phyloP scores from a whole-genome alignment of 2,329 filamentous ascomycete genomes.

The Metarhizium guizhouense region DNA sequence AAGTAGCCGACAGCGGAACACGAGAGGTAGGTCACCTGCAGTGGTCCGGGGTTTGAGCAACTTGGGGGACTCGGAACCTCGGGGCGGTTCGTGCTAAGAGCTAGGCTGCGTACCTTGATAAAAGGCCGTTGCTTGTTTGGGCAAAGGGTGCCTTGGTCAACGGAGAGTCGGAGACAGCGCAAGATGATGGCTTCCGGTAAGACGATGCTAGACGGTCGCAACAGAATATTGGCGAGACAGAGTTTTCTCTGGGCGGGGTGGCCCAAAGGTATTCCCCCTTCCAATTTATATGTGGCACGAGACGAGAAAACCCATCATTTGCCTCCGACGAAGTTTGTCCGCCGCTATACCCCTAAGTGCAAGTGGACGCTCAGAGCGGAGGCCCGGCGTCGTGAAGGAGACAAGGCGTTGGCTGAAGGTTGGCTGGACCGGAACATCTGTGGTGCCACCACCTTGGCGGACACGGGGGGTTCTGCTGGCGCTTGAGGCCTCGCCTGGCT shows the following conservation, averaged over 20 bases:
- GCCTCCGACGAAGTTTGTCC: slow-evolving; percentile 7
- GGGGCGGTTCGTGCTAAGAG: background rate
- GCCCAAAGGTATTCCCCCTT: slow-evolving; percentile 1
- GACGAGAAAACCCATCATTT: slow-evolving; percentile 3
- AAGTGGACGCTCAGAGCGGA: slow-evolving; percentile 34
- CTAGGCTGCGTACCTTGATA: background rate
- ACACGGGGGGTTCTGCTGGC: background rate
- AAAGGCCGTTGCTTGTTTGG: slow-evolving; percentile 6
- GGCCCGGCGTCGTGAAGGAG: slow-evolving; percentile 7
- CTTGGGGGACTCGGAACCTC: background rate
- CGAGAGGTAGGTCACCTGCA: background rate
- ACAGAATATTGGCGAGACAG: background rate
- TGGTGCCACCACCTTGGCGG: slow-evolving; percentile 9
- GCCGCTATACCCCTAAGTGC: slow-evolving; percentile 49
- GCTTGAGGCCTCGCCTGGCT: background rate
- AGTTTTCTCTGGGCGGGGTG: slow-evolving; percentile 1
- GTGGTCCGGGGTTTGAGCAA: background rate
- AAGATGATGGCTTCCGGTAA: background rate
- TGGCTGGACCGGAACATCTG: slow-evolving; percentile 6
- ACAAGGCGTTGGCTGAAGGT: slow-evolving; percentile 7
- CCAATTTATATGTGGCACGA: slow-evolving; percentile 5
- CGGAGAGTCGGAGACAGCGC: background rate
- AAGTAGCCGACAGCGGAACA: no score
- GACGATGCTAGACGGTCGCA: background rate
- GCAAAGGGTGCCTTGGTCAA: slow-evolving; percentile 3